Conservation (phyloP, 2,329 filamentous ascomycete genomes). For the Aspergillus thermomutatus region DNA sequence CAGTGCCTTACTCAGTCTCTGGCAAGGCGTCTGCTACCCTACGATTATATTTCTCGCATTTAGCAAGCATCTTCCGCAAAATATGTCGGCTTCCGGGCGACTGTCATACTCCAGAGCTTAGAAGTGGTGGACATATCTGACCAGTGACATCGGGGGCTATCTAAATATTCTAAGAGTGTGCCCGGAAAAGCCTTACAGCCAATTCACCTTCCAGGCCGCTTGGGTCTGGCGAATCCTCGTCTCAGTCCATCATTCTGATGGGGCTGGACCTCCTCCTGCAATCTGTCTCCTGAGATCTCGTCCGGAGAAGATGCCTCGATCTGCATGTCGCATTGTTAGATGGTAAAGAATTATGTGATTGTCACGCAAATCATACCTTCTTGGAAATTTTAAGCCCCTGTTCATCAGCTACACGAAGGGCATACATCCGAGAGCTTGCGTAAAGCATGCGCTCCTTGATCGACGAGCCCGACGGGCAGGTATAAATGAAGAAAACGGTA, state of each 20-base stretch:
- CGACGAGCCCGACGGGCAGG: slow-evolving; percentile 58
- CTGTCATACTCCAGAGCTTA: neutral
- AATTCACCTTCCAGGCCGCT: slow-evolving; percentile 54
- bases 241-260: slow-evolving; percentile 47
- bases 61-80: neutral
- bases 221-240: slow-evolving; percentile 60
- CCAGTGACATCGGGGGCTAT: neutral
- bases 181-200: neutral
- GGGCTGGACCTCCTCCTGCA: slow-evolving; percentile 54
- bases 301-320: slow-evolving; percentile 59
- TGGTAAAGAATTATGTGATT: slow-evolving; percentile 2
- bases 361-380: slow-evolving; percentile 40
- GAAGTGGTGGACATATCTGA: neutral
- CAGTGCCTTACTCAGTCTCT: neutral
- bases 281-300: slow-evolving; percentile 52
- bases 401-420: slow-evolving; percentile 53
- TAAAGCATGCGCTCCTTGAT: slow-evolving; percentile 67
- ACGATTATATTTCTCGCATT: neutral
- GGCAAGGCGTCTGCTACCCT: neutral
- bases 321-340: slow-evolving; percentile 28
- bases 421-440: slow-evolving; percentile 55
- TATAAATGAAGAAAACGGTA: slow-evolving; percentile 60
- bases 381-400: slow-evolving; percentile 57
- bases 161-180: neutral
- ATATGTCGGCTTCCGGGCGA: neutral